Evolutionary conservation across 306 rosid genomes (phyloP), one percentile per base, ranked within the genome.

Genomic region (Luffa aegyptiaca): DNA sequence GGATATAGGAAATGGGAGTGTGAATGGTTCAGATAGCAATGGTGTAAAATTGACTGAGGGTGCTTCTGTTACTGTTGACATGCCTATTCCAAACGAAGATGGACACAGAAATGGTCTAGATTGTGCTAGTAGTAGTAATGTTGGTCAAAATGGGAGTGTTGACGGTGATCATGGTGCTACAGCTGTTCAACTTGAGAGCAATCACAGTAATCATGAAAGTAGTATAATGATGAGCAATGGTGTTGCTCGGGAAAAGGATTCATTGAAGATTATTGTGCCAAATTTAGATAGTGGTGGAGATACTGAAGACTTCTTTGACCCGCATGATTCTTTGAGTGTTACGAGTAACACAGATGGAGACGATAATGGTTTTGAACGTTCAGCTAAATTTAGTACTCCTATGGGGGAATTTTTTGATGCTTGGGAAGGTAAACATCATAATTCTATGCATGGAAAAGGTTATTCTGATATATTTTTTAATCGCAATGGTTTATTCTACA

Each of bases 371-470:
- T 64, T 80, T 52, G 98, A 86, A 65, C 82, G 81, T 48, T 88
- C 92, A 55, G 11, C 58, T 66, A 88, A 77, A 76, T 35, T 77
- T 74, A 56, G 84, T 80, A 76, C 88, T 59, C 82, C 92, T 48
- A 57, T 72, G 35, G 93, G 86, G 61, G 97, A 93, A 70, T 96
- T 89, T 85, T 91, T 79, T 88, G 98, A 96, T 79, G 99, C 99
- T 79, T 86, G 92, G 86, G 99, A 93, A 85, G 99, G 99, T 96
- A 93, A 12, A 37, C 75, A 65, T 62, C 75, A 65, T 62, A 45
- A 35, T 33, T 55, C 21, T 20, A 48, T 73, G 46, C 31, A 79
- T 66, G 9, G 26, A 59, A 57, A 8, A 16, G 26, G 4, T 56
- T 37, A 20, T 63, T 58, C 18, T 48, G 20, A 53, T 51, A 56